Evolutionary conservation across 306 rosid species (phyloP).

Genomic region (Trifolium repens): DNA sequence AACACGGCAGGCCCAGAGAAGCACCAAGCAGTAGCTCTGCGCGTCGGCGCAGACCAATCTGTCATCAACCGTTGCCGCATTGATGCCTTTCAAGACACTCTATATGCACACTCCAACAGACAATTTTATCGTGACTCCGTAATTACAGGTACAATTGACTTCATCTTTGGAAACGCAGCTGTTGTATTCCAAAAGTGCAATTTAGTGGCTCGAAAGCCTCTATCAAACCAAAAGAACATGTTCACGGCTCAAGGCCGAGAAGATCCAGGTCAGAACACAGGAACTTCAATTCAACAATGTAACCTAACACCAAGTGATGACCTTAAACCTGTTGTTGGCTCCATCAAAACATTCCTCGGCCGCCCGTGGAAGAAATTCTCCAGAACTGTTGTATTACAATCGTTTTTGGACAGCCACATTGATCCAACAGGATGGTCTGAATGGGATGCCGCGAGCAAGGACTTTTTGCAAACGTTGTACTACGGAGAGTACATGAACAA

Average conservation of each 20-base stretch:
- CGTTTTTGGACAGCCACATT: slow-evolving; percentile 49
- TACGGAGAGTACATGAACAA: slow-evolving; percentile 69
- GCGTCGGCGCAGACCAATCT: slow-evolving; percentile 59
- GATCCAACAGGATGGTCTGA: slow-evolving; percentile 69
- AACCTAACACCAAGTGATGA: slow-evolving; percentile 53
- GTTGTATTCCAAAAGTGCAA: slow-evolving; percentile 68
- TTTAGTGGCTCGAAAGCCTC: slow-evolving; percentile 60
- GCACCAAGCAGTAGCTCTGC: slow-evolving; percentile 77
- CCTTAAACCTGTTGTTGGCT: slow-evolving; percentile 52
- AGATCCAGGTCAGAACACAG: slow-evolving; percentile 66
- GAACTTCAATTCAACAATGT: slow-evolving; percentile 66
- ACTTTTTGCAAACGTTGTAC: slow-evolving; percentile 53
- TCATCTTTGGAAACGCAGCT: slow-evolving; percentile 73
- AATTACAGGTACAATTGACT: slow-evolving; percentile 72
- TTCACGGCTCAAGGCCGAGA: slow-evolving; percentile 71
- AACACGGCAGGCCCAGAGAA: slow-evolving; percentile 74
- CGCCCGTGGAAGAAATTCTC: slow-evolving; percentile 76
- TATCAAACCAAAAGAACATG: slow-evolving; percentile 65
- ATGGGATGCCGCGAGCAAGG: slow-evolving; percentile 46
- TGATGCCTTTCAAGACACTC: slow-evolving; percentile 67
- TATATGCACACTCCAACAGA: slow-evolving; percentile 56
- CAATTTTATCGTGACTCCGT: slow-evolving; percentile 68
- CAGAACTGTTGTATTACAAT: slow-evolving; percentile 72
- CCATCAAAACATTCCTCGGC: slow-evolving; percentile 53
- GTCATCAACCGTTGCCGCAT: slow-evolving; percentile 72